phyloP scores from a whole-genome alignment of 2,329 filamentous ascomycete species.

The Colletotrichum chlorophyti region DNA sequence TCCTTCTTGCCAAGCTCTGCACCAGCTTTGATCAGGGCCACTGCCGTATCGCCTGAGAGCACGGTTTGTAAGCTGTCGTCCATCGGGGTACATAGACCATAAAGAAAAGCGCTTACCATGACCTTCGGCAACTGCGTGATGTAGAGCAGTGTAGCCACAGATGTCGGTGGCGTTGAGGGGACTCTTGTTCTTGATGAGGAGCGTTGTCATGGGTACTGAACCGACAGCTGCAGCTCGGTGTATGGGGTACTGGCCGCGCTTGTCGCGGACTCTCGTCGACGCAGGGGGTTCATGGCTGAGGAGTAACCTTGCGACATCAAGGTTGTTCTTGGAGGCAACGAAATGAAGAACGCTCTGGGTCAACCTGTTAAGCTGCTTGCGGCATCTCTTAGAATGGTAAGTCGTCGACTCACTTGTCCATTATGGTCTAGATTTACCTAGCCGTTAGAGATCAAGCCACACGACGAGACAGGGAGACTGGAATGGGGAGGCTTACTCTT shows the following conservation, averaged over 20 bases:
- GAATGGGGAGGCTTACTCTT: conserved; percentile 61
- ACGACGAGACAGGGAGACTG: neutral
- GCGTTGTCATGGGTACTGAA: conserved; percentile 82
- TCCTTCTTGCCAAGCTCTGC: conserved; percentile 84
- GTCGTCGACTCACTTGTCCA: conserved; percentile 60
- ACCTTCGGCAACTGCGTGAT: conserved; percentile 83
- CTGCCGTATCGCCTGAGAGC: conserved; percentile 74
- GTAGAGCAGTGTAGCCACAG: conserved; percentile 85
- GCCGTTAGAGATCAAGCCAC: neutral
- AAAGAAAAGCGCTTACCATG: conserved; percentile 59
- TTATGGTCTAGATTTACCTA: conserved; percentile 59
- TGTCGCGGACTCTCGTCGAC: conserved; percentile 81
- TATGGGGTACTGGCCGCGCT: conserved; percentile 85
- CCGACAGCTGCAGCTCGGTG: conserved; percentile 93
- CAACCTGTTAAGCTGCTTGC: neutral
- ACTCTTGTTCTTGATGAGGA: conserved; percentile 78
- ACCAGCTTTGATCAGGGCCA: conserved; percentile 82
- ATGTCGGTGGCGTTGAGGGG: conserved; percentile 84
- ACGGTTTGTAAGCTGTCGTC: neutral
- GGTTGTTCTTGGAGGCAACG: conserved; percentile 85
- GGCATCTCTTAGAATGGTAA: neutral
- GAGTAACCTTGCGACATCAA: conserved; percentile 82
- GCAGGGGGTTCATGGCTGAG: conserved; percentile 73
- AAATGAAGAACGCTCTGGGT: conserved; percentile 86
- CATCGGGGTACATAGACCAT: too few species aligned